Base-by-base conservation (phyloP, 2,329 filamentous ascomycete genomes). In the Dissoconium aciculare region DNA sequence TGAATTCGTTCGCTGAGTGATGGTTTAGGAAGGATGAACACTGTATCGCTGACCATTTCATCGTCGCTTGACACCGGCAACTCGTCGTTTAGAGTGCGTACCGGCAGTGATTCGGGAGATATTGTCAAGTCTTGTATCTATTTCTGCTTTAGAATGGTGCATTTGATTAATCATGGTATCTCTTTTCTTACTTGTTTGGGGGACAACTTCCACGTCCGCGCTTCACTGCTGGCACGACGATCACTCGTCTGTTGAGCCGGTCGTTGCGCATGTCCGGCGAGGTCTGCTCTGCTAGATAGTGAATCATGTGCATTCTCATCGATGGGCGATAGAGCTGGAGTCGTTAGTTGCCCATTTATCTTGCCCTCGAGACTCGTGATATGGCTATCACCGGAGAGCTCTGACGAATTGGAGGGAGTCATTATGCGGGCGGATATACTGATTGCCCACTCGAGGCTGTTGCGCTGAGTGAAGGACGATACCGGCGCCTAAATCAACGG, bases 41-140 rank as follows among this genome's bases (percentile, higher is more conserved):
- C n/a, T n/a, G n/a, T n/a, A n/a, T n/a, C n/a, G n/a, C n/a, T n/a
- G n/a, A n/a, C n/a, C n/a, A n/a, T n/a, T n/a, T n/a, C n/a, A n/a
- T n/a, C n/a, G n/a, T n/a, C n/a, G n/a, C n/a, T n/a, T n/a, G n/a
- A n/a, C n/a, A n/a, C n/a, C n/a, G n/a, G n/a, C n/a, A n/a, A n/a
- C n/a, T n/a, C n/a, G n/a, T n/a, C n/a, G n/a, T n/a, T n/a, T n/a
- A n/a, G n/a, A n/a, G n/a, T n/a, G n/a, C 41, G 33, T 10, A 44
- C 28, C 6, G 41, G 41, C 5, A 44, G 26, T 8, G 41, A 44
- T 2, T 44, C 41, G 4, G 37, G 39, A 4, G 41, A 44, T 13
- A 37, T 35, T 9, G 37, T 40, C 12, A 44, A 29, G 16, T 37
- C 33, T 9, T 37, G 36, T 6, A 44, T 32, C 17, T 23, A 23